Evolutionary conservation across 208 protist genomes (phyloP), one percentile per base, ranked within the genome.

Genomic region (Strigomonas culicis): DNA sequence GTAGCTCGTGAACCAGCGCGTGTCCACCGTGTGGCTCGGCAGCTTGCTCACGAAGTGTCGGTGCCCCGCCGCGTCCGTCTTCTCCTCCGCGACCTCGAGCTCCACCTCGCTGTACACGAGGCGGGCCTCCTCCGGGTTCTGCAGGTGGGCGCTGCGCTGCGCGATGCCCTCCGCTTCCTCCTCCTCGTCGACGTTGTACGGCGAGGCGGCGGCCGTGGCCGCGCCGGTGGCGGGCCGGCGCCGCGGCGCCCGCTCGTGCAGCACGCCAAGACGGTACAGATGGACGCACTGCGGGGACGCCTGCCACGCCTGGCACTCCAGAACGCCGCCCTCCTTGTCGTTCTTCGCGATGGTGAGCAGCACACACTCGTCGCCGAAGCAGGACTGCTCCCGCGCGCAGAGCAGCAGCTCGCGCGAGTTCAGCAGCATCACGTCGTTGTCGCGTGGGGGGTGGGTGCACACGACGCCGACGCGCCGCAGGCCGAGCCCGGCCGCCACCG

Each of bases 1-100:
- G 72, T 93, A 93, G 74, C 85, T 84, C 27, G 88, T 93, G 66
- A 96, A 93, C 90, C 88, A 96, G 10, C 78, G 75, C 21, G 87
- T 91, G 59, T 97, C 93, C 43, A 97, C 73, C 6, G 73, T 62
- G 8, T 79, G 68, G 68, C 74, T 87, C 28, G 87, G 74, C n/a
- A 77, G 77, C 64, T 80, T 74, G 28, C 75, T 84, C 27, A 94
- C 79, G 60, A 88, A 75, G 17, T 63, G 73, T 51, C 66, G 70
- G 44, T 92, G 73, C 6, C 86, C 88, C 41, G 77, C 82, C 22
- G 64, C 74, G 68, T 95, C 86, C 1, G 59, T 80, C 25, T 86
- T 75, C 58, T 86, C 75, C 77, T 93, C 80, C 49, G 90, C 80
- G 41, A 93, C 81, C 68, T 93, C 82, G 34, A 95, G 81, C 24